Percentiles rank a stretch among this genome's conserved stretches.
phyloP scores from a whole-genome alignment of 2,329 filamentous ascomycete genomes.

The Elsinoe australis region DNA sequence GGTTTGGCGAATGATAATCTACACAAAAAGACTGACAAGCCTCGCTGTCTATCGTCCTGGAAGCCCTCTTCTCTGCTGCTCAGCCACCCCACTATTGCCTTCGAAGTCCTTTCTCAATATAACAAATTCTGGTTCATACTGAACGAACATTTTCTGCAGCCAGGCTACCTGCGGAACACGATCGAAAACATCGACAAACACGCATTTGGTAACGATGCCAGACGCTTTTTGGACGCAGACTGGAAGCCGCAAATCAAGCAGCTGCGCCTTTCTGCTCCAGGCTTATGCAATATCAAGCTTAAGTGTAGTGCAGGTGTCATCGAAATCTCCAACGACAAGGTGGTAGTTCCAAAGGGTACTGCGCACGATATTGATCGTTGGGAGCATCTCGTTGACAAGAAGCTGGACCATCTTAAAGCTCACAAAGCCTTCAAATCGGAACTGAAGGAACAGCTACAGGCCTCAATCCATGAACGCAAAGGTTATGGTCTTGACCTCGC shows the following conservation, averaged over 20 bases:
- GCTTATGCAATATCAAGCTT: background rate
- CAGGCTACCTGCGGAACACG: background rate
- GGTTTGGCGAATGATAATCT: background rate
- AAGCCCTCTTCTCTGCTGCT: background rate
- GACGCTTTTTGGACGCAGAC: background rate
- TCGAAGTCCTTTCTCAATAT: background rate
- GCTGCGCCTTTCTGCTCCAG: background rate
- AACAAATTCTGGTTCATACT: background rate
- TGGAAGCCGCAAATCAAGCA: background rate
- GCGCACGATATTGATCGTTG: background rate
- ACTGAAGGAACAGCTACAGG: background rate
- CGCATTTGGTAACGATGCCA: background rate
- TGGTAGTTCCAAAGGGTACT: background rate
- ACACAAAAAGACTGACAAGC: background rate
- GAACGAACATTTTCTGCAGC: background rate
- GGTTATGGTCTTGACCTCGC: background rate
- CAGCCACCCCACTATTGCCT: background rate
- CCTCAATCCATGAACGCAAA: background rate
- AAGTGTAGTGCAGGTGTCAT: too few relatives aligned
- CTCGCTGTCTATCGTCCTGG: background rate
- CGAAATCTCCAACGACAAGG: background rate
- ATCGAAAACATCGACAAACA: background rate
- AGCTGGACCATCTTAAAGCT: background rate
- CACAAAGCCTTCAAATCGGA: background rate
- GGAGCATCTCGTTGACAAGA: background rate